These are phyloP conservation scores for Udeniomyces megalosporus DNA, from an alignment of 768 basidiomycete species.

Conservation along the genomic window DNA sequence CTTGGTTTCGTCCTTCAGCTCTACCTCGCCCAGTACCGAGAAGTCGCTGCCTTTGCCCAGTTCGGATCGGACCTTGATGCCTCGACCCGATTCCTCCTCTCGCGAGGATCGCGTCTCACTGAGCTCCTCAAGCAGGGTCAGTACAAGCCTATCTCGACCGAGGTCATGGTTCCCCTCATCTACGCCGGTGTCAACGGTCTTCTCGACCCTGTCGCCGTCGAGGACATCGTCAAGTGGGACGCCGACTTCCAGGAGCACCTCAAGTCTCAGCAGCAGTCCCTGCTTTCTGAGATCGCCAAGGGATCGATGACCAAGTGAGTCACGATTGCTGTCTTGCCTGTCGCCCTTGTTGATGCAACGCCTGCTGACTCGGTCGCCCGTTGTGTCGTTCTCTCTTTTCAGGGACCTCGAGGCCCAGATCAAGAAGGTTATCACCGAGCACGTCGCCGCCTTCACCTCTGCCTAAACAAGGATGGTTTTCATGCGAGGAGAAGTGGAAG, in stretches of 20 bases:
- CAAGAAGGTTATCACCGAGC: constrained; percentile 48
- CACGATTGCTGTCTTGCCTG: no score
- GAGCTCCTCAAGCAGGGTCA: constrained; percentile 51
- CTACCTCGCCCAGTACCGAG: constrained; percentile 99
- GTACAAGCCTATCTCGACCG: constrained; percentile 57
- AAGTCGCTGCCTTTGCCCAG: constrained; percentile 94
- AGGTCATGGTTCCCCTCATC: constrained; percentile 83
- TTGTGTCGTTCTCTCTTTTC: no score
- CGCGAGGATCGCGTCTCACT: constrained; percentile 93
- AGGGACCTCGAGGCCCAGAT: constrained; percentile 83
- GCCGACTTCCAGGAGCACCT: constrained; percentile 80
- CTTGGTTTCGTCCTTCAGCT: constrained; percentile 34
- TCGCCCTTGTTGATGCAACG: no score
- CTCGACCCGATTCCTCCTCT: constrained; percentile 94
- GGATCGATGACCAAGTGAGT: constrained; percentile 71
- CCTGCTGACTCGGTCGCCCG: no score
- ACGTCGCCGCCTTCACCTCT: constrained; percentile 26
- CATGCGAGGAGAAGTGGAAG: no score
- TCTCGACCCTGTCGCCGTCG: constrained; percentile 87
- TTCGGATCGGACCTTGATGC: constrained; percentile 99
- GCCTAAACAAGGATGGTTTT: no score
- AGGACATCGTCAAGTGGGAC: constrained; percentile 72
- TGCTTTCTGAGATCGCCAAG: constrained; percentile 68
- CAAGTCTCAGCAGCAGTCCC: constrained; percentile 48
- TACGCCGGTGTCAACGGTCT: constrained; percentile 99